Conservation (phyloP, 495 filamentous ascomycete species). For the Chaetomium fimeti region DNA sequence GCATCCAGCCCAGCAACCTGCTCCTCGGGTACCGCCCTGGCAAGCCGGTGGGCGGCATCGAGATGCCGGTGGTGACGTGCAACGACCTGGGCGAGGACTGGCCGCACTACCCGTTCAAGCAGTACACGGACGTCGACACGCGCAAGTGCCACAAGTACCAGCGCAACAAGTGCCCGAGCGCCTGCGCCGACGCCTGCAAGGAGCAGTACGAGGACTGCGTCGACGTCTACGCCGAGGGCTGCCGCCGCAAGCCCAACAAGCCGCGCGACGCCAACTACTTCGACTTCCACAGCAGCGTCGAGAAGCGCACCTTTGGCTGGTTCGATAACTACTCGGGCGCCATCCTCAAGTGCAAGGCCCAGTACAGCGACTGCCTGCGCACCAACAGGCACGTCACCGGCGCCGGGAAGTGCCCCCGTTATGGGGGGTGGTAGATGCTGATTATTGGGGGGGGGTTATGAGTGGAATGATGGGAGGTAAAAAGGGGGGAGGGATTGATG, state of each 20-base stretch:
- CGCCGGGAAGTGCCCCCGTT: constrained; percentile 28
- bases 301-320: constrained; percentile 12
- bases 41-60: constrained; percentile 50
- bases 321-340: constrained; percentile 16
- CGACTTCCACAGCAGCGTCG: constrained; percentile 8
- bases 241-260: constrained; percentile 22
- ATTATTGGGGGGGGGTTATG: not conserved
- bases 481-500: constrained; percentile 5
- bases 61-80: constrained; percentile 50
- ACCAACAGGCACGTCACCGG: constrained; percentile 22
- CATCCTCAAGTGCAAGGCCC: constrained; percentile 22
- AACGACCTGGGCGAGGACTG: constrained; percentile 46
- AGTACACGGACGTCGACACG: constrained; percentile 42
- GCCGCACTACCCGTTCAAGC: constrained; percentile 44
- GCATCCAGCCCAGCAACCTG: constrained; percentile 42
- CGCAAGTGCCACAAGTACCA: constrained; percentile 41
- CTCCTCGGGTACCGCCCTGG: constrained; percentile 41
- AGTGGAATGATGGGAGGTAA: not conserved
- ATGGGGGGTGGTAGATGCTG: constrained; percentile 15
- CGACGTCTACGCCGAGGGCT: constrained; percentile 45
- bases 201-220: constrained; percentile 49
- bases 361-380: constrained; percentile 16
- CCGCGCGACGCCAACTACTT: constrained; percentile 9
- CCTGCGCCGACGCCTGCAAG: constrained; percentile 51
- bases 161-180: constrained; percentile 30